Percentiles rank a stretch among this genome's conserved stretches.
Conservation (phyloP, 2,329 filamentous ascomycete species). For the Paraphoma chrysanthemicola region DNA sequence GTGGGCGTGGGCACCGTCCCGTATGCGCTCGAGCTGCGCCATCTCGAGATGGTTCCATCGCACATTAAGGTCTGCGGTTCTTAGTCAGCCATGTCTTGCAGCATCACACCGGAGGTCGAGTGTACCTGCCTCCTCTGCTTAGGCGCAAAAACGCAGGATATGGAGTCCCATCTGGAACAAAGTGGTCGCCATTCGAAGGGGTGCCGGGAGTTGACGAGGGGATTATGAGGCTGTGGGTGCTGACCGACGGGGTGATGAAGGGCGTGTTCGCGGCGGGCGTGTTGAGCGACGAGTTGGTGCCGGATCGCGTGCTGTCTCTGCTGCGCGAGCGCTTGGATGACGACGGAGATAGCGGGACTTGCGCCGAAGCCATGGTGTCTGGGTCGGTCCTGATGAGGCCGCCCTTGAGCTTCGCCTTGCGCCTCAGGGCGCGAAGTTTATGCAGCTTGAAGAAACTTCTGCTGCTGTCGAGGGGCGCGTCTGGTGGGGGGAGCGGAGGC, state of each 20-base stretch:
- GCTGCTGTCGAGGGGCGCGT: background rate
- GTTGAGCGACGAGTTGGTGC: conserved; percentile 32
- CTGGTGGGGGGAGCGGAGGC: conserved; percentile 19
- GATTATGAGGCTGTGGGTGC: conserved; percentile 42
- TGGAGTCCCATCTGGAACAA: conserved; percentile 27
- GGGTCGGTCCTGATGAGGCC: conserved; percentile 29
- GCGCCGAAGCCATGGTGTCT: conserved; percentile 33
- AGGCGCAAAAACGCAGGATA: conserved; percentile 63
- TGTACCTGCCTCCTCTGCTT: conserved; percentile 56
- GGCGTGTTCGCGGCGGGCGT: conserved; percentile 33
- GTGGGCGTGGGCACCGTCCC: conserved; percentile 48
- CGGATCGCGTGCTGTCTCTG: conserved; percentile 45
- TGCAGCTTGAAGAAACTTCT: conserved; percentile 43
- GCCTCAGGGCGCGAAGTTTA: conserved; percentile 49
- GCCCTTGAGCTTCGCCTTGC: conserved; percentile 48
- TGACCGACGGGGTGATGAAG: conserved; percentile 35
- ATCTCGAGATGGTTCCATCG: conserved; percentile 69
- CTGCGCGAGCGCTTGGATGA: conserved; percentile 50
- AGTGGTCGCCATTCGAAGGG: conserved; percentile 14
- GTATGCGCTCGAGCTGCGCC: conserved; percentile 63
- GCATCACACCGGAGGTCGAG: conserved; percentile 34
- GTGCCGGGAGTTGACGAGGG: conserved; percentile 22
- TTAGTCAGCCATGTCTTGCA: conserved; percentile 14
- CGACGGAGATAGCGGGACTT: conserved; percentile 41
- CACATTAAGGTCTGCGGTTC: conserved; percentile 59